These are phyloP conservation scores for Ceratocystis albifundus DNA, from an alignment of 2,329 filamentous ascomycete genomes.

Conservation along the genomic window DNA sequence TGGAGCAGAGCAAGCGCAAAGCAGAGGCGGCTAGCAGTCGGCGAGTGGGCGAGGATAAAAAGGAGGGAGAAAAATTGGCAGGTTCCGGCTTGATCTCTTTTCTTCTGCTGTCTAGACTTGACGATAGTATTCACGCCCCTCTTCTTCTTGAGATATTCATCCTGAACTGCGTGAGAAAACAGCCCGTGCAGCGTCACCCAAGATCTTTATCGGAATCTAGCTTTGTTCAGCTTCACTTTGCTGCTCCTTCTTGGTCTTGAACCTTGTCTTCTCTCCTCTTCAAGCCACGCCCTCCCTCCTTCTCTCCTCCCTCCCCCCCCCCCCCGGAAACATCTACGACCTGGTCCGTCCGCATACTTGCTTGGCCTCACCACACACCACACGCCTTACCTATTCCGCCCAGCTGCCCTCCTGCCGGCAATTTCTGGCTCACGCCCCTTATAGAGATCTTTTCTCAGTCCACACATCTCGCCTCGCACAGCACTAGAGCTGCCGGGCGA, in stretches of 20 bases:
- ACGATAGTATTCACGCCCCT: slow-evolving; percentile 7
- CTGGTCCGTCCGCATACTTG: not conserved
- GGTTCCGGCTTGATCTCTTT: slow-evolving; percentile 5
- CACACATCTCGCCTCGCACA: slow-evolving; percentile 2
- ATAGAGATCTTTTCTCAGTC: not conserved
- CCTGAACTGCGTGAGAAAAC: not conserved
- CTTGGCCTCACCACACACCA: not conserved
- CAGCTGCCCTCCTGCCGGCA: not conserved
- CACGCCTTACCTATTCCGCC: not conserved
- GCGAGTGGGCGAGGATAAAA: slow-evolving; percentile 12
- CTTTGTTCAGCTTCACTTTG: not conserved
- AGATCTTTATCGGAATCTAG: not conserved
- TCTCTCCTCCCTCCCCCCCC: not conserved
- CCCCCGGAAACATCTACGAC: slow-evolving; percentile 6
- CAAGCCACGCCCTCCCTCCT: slow-evolving; percentile 13
- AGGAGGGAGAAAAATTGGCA: slow-evolving; percentile 9
- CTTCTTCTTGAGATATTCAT: not conserved
- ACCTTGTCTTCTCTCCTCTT: slow-evolving; percentile 12
- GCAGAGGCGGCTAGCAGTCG: not conserved
- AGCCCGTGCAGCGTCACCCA: not conserved
- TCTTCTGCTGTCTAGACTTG: slow-evolving; percentile 2
- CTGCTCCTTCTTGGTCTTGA: slow-evolving; percentile 11
- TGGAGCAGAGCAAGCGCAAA: not conserved
- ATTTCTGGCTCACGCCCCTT: not conserved
- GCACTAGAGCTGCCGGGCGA: not conserved